Evolutionary conservation across 805 yeast species (phyloP), one percentile per base, ranked within the genome.

Genomic region (Wickerhamiella azyma): DNA sequence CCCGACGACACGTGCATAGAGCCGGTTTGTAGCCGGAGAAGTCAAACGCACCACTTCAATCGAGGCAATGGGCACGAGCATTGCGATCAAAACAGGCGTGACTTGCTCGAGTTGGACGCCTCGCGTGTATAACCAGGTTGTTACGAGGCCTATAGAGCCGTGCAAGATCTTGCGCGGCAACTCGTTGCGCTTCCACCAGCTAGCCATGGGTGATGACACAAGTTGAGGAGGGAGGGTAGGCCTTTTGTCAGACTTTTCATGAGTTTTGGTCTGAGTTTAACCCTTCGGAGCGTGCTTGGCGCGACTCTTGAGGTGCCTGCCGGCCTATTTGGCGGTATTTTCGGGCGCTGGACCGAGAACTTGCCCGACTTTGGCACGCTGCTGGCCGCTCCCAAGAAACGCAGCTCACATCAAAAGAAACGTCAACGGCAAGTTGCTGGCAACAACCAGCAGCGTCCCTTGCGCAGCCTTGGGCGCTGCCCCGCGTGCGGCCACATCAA

Each of bases 401-500:
- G 86, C 64, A 77, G 77, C 2, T 85, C 97, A 7, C 85, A 85
- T 61, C 76, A 76, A 66, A 83, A 85, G 63, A 82, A 84, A 58
- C 79, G 96, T 64, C 80, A 76, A 60, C 77, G 88, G 66, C 76
- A 81, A 54, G 75, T 84, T 53, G 86, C 85, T 3, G 94, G 84
- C 9, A 72, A 76, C 48, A 89, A 85, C 62, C 92, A 86, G 55
- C 68, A 84, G 53, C 77, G 83, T 61, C 78, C 79, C 43, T 70
- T 83, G 52, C 74, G 78, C 47, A 80, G 84, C 59, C 68, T 92
- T 57, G 85, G 81, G 51, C 75, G 94, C 61, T 89, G 98, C 61
- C 96, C 97, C 2, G 81, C 95, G 0, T 89, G 98, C 67, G 98
- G 98, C 38, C 81, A 83, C 51, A 81, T 76, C 55, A 92, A 89